A percentile compares a stretch with the other conserved stretches of the same genome.
Evolutionary conservation across 495 filamentous ascomycete genomes (phyloP).

Genomic region (Parathielavia appendiculata): DNA sequence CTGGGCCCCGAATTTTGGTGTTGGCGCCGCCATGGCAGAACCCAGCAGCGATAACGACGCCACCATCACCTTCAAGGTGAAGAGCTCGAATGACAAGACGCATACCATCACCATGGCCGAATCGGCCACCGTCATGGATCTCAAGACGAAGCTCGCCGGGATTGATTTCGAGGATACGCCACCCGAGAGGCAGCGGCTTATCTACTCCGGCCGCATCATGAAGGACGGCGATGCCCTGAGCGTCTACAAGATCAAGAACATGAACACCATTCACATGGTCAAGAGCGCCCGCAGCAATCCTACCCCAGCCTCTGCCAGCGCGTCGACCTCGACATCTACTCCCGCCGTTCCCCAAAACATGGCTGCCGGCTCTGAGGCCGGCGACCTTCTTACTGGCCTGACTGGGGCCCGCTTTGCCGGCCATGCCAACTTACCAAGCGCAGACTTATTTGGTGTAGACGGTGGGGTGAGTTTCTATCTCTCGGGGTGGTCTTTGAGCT

Average conservation of each 20-base stretch:
- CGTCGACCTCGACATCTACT: slow-evolving; percentile 47
- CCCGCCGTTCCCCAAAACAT: slow-evolving; percentile 78
- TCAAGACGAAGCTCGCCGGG: slow-evolving; percentile 81
- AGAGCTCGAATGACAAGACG: slow-evolving; percentile 79
- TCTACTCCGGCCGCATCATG: slow-evolving; percentile 94
- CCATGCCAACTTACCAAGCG: slow-evolving; percentile 79
- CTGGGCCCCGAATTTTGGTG: not conserved
- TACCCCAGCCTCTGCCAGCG: slow-evolving; percentile 52
- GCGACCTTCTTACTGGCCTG: slow-evolving; percentile 82
- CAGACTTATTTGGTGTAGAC: slow-evolving; percentile 90
- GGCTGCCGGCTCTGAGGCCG: slow-evolving; percentile 76
- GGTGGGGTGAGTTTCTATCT: slow-evolving; percentile 70
- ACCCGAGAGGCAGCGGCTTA: slow-evolving; percentile 82
- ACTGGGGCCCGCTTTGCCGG: slow-evolving; percentile 95
- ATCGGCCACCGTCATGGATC: slow-evolving; percentile 71
- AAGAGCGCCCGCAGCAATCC: slow-evolving; percentile 91
- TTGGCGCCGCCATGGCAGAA: slow-evolving; percentile 46
- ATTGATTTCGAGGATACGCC: slow-evolving; percentile 78
- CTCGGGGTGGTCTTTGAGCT: not conserved
- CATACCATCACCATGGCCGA: slow-evolving; percentile 73
- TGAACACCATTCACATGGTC: slow-evolving; percentile 94
- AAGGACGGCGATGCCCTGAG: slow-evolving; percentile 84
- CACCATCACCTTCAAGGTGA: slow-evolving; percentile 87
- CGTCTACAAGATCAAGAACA: slow-evolving; percentile 88
- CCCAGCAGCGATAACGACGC: slow-evolving; percentile 46